A percentile compares a stretch with the other conserved stretches of the same genome.
Evolutionary conservation across 169 alveolate species (phyloP).

Genomic region (Eimeria tenella): DNA sequence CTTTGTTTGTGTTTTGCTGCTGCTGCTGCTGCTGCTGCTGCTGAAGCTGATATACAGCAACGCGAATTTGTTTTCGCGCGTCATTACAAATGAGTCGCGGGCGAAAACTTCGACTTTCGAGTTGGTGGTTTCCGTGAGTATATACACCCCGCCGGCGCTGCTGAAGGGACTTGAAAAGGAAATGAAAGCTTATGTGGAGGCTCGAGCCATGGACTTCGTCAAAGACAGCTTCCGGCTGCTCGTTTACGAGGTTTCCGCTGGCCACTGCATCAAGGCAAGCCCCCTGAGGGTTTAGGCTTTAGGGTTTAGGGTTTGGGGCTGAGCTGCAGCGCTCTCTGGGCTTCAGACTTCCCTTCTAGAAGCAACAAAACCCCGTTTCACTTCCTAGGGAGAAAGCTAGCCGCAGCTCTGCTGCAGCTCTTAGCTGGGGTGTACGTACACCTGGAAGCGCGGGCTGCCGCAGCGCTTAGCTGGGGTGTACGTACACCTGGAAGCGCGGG

Average conservation of each 20-base stretch:
- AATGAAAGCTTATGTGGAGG: conserved; percentile 25
- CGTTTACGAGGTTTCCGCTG: conserved; percentile 47
- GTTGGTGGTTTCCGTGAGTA: conserved; percentile 21
- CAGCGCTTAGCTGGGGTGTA: not conserved
- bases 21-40: not conserved
- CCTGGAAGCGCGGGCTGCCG: not conserved
- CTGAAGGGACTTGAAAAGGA: conserved; percentile 34
- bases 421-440: not conserved
- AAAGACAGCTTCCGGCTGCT: conserved; percentile 57
- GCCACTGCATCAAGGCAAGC: conserved; percentile 60
- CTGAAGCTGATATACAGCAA: conserved; percentile 56
- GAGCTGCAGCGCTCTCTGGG: no score
- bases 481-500: not conserved
- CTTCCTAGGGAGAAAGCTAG: not conserved
- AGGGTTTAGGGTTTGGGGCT: not conserved
- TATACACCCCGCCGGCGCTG: conserved; percentile 27
- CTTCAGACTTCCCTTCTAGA: no score
- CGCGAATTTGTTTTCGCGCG: conserved; percentile 69
- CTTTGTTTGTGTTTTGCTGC: not conserved
- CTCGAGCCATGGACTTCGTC: conserved; percentile 67
- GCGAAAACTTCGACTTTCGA: conserved; percentile 61
- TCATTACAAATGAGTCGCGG: conserved; percentile 71
- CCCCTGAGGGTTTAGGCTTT: no score
- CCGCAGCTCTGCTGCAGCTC: not conserved
- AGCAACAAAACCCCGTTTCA: no score